Conservation (phyloP, 1,284 basidiomycete genomes). For the Termitomyces sp. region DNA sequence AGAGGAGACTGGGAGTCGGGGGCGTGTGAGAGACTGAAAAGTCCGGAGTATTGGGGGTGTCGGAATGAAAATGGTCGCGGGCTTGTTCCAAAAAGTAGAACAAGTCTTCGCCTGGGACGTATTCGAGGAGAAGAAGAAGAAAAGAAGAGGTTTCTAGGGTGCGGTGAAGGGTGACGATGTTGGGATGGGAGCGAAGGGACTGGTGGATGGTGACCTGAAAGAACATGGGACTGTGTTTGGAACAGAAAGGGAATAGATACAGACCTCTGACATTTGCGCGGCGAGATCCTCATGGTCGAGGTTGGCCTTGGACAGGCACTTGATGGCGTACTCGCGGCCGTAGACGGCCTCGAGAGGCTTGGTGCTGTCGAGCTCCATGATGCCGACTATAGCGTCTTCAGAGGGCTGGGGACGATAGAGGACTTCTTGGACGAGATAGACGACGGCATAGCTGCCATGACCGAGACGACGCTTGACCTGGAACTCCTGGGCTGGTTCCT, state of each 20-base stretch:
- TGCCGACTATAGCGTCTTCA: conserved; percentile 54
- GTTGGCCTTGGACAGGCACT: conserved; percentile 92
- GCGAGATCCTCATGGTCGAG: conserved; percentile 82
- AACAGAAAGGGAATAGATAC: conserved; percentile 17
- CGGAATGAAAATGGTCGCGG: conserved; percentile 72
- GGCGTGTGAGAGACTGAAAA: conserved; percentile 70
- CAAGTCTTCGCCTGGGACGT: conserved; percentile 93
- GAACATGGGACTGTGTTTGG: conserved; percentile 3
- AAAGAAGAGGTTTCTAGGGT: conserved; percentile 61
- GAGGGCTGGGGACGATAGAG: conserved; percentile 55
- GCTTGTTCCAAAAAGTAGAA: conserved; percentile 98
- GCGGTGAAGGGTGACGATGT: conserved; percentile 93
- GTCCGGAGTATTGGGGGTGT: conserved; percentile 37
- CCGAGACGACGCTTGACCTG: conserved; percentile 84
- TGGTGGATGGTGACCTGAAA: conserved; percentile 88
- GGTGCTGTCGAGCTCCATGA: conserved; percentile 54
- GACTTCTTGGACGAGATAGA: conserved; percentile 89
- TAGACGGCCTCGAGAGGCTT: conserved; percentile 46
- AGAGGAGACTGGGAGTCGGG: conserved; percentile 89
- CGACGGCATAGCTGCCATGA: conserved; percentile 87
- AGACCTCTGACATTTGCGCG: conserved; percentile 85
- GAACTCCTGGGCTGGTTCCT: conserved; percentile 60
- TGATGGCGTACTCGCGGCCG: conserved; percentile 90
- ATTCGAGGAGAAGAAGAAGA: conserved; percentile 56
- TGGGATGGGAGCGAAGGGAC: conserved; percentile 84